phyloP scores from a whole-genome alignment of 768 basidiomycete genomes.

The Kwoniella mangroviensis region DNA sequence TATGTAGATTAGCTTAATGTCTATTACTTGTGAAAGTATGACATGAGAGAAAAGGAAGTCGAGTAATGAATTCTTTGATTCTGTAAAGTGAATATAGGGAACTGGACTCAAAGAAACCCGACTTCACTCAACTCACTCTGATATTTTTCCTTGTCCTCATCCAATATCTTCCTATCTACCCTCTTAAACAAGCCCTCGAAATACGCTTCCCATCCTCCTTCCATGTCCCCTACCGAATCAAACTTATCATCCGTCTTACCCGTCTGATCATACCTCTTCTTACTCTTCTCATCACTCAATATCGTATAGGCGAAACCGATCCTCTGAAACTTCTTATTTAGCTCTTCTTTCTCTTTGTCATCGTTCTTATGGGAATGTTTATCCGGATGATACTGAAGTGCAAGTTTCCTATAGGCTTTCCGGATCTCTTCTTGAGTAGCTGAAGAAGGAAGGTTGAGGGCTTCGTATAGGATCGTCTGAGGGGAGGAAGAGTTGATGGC shows the following conservation, averaged over 20 bases:
- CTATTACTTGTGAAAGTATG: no score
- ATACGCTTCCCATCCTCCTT: constrained; percentile 93
- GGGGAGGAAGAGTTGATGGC: constrained; percentile 7
- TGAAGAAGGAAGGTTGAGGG: constrained; percentile 66
- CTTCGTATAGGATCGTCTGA: constrained; percentile 66
- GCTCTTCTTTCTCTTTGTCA: constrained; percentile 68
- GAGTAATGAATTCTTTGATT: no score
- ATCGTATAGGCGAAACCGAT: constrained; percentile 93
- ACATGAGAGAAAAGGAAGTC: no score
- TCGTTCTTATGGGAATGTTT: constrained; percentile 69
- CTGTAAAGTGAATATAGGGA: not conserved
- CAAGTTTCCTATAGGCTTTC: constrained; percentile 81
- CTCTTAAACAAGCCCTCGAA: constrained; percentile 87
- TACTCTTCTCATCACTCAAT: constrained; percentile 74
- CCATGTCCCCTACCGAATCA: constrained; percentile 64
- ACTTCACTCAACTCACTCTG: constrained; percentile 67
- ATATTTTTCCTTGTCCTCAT: constrained; percentile 92
- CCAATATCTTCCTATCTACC: constrained; percentile 81
- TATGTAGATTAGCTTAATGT: no score
- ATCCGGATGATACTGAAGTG: constrained; percentile 85
- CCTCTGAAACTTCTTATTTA: constrained; percentile 76
- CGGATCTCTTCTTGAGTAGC: constrained; percentile 73
- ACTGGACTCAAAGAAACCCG: not conserved
- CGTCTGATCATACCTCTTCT: constrained; percentile 75
- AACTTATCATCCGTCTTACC: constrained; percentile 80